phyloP scores from a whole-genome alignment of 768 basidiomycete genomes.

The Termitomyces bulborhizus region DNA sequence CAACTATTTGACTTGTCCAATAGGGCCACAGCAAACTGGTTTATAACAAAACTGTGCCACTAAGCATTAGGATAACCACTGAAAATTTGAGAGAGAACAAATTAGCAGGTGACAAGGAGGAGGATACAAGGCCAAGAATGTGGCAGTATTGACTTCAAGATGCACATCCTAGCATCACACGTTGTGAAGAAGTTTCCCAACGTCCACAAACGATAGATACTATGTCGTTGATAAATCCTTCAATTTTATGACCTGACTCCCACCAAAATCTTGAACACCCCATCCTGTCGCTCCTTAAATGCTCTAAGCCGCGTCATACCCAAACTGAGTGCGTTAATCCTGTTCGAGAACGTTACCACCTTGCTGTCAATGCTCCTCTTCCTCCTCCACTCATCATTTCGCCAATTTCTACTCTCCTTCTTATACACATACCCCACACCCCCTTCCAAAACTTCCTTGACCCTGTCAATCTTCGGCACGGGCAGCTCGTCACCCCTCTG shows the following conservation, averaged over 20 bases:
- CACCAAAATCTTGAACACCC: conserved; percentile 63
- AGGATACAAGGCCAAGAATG: too few species aligned
- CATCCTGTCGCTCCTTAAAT: conserved; percentile 65
- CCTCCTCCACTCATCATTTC: conserved; percentile 24
- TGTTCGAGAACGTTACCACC: conserved; percentile 68
- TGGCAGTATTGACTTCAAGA: too few species aligned
- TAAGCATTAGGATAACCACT: too few species aligned
- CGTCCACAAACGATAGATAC: too few species aligned
- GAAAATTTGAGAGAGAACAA: too few species aligned
- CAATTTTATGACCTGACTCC: conserved; percentile 28
- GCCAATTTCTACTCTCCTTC: conserved; percentile 13
- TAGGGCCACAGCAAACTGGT: too few species aligned
- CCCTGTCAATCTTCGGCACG: conserved; percentile 49
- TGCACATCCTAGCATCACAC: too few species aligned
- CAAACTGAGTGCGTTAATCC: conserved; percentile 70
- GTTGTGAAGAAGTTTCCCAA: too few species aligned
- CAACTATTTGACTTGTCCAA: too few species aligned
- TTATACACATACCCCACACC: conserved; percentile 42
- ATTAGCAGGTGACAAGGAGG: too few species aligned
- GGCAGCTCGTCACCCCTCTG: conserved; percentile 28
- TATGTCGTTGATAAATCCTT: too few species aligned
- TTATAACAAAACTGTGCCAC: too few species aligned
- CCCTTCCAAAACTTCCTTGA: conserved; percentile 48
- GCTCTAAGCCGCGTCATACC: conserved; percentile 63
- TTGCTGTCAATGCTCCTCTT: conserved; percentile 51